Base-by-base conservation (phyloP, 2,329 filamentous ascomycete species). In the Fusarium devonianum region DNA sequence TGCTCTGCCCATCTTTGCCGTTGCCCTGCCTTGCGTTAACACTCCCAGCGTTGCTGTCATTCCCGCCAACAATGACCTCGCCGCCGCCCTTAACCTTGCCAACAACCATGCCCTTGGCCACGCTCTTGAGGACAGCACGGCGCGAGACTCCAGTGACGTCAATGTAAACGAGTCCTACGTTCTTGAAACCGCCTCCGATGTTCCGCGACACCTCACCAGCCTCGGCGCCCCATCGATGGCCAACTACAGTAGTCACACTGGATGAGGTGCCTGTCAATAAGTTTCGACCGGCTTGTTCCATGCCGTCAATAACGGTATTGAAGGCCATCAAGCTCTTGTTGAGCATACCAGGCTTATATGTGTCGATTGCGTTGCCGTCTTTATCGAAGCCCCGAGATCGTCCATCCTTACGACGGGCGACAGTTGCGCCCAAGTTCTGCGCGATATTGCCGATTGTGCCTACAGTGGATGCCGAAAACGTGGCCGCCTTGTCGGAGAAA, bases 251-350 rank as follows among this genome's bases (percentile, higher is more conserved):
- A 25, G 85, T 91, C 17, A 93, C 88, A n/a, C 93, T 92, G 1
- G 81, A 79, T 4, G 90, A 88, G 3, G 88, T 84, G 8, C 87
- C 86, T 4, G 82, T 83, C 21, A 99, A 79, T 21, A 99, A 76
- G 55, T 85, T 89, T 42, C 88, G 87, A 1, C 91, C 89, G 2
- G 90, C 89, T 62, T 96, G 88, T 61, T 96, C 92, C 49, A 97
- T 89, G 26, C 94, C 94, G 66, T 99, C 94, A 17, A 92, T 90
- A 33, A 99, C 84, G 0, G 94, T 99, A 28, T 89, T 91, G 71
- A 97, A 97, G 0, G 94, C 94, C 77, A 99, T 97, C 76, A 99
- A 78, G 56, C 87, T 92, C 79, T 96, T 97, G 76, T 99, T 99
- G 60, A 99, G 75, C 21, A 99, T 75, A 5, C 94, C 93, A 0